phyloP scores from a whole-genome alignment of 2,329 filamentous ascomycete species.

The Penicillium sp. region DNA sequence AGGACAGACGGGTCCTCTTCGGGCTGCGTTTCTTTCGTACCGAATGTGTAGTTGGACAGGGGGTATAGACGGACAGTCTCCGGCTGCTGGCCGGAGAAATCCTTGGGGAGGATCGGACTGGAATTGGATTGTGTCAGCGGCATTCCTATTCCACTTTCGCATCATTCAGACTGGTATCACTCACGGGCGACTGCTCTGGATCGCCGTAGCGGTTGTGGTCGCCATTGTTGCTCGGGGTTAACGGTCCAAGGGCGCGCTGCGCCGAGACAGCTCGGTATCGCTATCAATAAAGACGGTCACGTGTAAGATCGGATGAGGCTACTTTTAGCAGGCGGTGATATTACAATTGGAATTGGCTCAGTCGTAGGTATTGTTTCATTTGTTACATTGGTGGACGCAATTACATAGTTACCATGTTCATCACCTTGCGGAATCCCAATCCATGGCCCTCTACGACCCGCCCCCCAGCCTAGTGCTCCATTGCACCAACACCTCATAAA shows the following conservation, averaged over 20 bases:
- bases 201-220: constrained; percentile 71
- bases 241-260: neutral
- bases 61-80: constrained; percentile 88
- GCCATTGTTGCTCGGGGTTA: constrained; percentile 59
- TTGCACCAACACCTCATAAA: neutral
- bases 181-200: constrained; percentile 72
- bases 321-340: neutral
- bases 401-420: neutral
- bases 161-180: constrained; percentile 15
- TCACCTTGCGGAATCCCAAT: neutral
- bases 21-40: constrained; percentile 95
- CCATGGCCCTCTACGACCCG: neutral
- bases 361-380: neutral
- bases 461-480: neutral
- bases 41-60: constrained; percentile 97
- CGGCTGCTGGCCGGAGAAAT: constrained; percentile 88
- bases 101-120: constrained; percentile 71
- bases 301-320: too few species aligned
- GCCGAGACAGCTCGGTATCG: constrained; percentile 12
- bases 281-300: neutral
- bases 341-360: neutral
- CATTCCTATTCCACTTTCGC: neutral
- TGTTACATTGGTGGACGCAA: neutral
- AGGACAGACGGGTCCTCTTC: constrained; percentile 97
- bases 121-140: constrained; percentile 12